Base-by-base conservation (phyloP, 2,329 filamentous ascomycete genomes). In the Teratosphaeria pseudoeucalypti region DNA sequence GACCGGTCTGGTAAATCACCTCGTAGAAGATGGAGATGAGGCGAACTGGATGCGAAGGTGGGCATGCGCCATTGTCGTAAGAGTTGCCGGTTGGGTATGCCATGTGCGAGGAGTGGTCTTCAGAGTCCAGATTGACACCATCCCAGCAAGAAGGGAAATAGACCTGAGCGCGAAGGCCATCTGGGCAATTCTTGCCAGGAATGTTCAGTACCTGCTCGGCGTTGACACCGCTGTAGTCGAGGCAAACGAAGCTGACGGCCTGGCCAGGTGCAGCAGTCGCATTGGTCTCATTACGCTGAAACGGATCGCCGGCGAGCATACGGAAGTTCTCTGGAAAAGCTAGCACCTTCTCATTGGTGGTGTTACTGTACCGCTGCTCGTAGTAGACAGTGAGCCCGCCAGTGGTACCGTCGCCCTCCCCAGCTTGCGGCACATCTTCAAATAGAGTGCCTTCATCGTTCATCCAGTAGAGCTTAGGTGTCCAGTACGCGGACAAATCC, bases 401-500 rank as follows among this genome's bases (percentile, higher is more conserved):
- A 43, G 67, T 69, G 19, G 70, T 68, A 47, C 69, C 65, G n/a
- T 65, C 57, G 64, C 74, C 77, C 58, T 82, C 81, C 14, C 81
- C 81, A 52, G 75, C 72, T 57, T 81, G 76, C 9, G 84, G 79
- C 19, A 91, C 88, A 39, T 81, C 79, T 23, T 65, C 61, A 72
- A 85, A 82, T 65, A 89, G 82, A 57, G 79, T 80, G 55, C 82
- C 82, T 64, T 85, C 83, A 65, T 81, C 75, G 67, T 83, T 79
- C 64, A 87, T 73, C 66, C 86, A 90, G 75, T 85, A 91, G 2
- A 92, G 75, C 32, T 79, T 78, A 1, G 89, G 88, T 59, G 85
- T 84, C 89, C 89, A 92, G 78, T 92, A 92, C 73, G 87, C 87
- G 66, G 82, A 87, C 70, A 84, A 79, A 74, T 91, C 88, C 58